Evolutionary conservation across 1,284 basidiomycete genomes (phyloP), one percentile per base, ranked within the genome.

Genomic region (Phellinidium pouzarii): DNA sequence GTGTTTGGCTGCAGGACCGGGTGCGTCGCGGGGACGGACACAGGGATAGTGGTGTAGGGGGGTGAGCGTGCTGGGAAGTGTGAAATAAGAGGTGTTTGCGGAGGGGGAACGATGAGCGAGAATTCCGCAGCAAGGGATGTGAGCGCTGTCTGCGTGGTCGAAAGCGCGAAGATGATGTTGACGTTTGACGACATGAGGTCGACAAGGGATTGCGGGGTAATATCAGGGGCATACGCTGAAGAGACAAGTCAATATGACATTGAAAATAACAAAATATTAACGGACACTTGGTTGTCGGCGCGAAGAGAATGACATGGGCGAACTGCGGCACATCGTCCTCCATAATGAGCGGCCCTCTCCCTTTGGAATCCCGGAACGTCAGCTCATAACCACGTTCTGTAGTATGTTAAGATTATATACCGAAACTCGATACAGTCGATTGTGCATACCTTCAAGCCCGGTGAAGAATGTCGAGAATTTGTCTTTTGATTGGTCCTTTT

Each of bases 121-220:
- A 91, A 91, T 64, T 91, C 87, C 40, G 83, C 62, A 0, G 87
- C 86, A 52, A 91, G 77, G 12, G 85, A 79, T 8, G 82, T 77
- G 6, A 90, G 69, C 0, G 82, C 74, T 0, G 83, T 86, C 64
- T 83, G 80, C 66, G 82, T 81, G 23, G 86, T 72, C 1, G 90
- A 88, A 52, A 94, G 77, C 1, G 86, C 82, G 60, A 95, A 72
- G 57, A 99, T 77, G 55, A 98, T 75, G 73, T 98, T 97, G 48
- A 91, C 87, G 55, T 82, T 75, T 57, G 75, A 74, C 8, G 80
- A 72, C 50, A 94, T 77, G 45, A 91, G 82, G 34, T 76, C 66
- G 46, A 97, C 79, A 48, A 98, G 74, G 9, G 80, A 75, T 68
- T 95, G 91, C 0, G 95, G 93, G 1, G 83, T 82, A 48, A 99